phyloP scores from a whole-genome alignment of 2,329 filamentous ascomycete species.

The Phoma herbarum region DNA sequence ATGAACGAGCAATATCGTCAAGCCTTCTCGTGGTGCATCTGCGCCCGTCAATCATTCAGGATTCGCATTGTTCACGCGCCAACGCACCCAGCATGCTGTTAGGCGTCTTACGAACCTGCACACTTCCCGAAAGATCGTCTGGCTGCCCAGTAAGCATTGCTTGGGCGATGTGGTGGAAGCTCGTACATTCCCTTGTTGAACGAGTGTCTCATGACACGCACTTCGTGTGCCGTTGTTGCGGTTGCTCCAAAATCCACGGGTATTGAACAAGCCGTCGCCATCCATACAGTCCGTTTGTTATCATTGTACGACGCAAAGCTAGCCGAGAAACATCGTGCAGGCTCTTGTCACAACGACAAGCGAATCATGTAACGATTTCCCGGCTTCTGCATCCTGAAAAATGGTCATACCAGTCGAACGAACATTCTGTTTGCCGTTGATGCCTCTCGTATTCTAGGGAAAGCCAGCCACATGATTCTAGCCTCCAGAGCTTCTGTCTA shows the following conservation, averaged over 20 bases:
- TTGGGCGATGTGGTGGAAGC: conserved; percentile 19
- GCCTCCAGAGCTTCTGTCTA: neutral
- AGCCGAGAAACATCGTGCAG: neutral
- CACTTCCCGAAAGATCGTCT: neutral
- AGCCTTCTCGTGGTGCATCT: conserved; percentile 11
- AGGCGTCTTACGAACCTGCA: neutral
- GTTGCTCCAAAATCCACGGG: neutral
- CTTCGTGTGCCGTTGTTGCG: conserved; percentile 10
- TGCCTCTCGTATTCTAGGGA: neutral
- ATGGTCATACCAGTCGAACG: neutral
- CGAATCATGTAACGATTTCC: neutral
- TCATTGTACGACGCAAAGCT: conserved; percentile 26
- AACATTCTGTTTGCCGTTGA: neutral
- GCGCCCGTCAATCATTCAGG: neutral
- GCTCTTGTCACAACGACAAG: neutral
- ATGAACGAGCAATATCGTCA: conserved; percentile 8
- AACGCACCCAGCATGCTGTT: neutral
- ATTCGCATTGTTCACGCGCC: neutral
- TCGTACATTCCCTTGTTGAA: conserved; percentile 18
- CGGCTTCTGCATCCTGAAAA: neutral
- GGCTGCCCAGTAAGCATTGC: conserved; percentile 12
- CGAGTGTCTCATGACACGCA: conserved; percentile 27
- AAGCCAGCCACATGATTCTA: neutral
- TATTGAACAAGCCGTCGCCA: neutral
- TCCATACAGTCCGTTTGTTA: conserved; percentile 3